These are phyloP conservation scores for Kodamaea kakaduensis DNA, from an alignment of 805 yeast genomes.

Conservation along the genomic window DNA sequence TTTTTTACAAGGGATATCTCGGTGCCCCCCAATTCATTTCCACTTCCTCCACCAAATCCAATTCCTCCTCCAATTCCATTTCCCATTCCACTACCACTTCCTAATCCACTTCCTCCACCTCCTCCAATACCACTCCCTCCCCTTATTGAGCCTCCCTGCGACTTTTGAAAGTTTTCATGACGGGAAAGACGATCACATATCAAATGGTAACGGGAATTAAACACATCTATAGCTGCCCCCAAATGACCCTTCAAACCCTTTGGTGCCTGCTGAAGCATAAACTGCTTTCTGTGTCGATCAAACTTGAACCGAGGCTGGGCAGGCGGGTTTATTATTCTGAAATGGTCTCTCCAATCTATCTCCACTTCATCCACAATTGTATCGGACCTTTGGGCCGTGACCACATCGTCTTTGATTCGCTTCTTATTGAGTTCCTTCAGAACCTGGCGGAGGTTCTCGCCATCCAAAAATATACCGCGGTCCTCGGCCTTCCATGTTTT, in stretches of 20 bases:
- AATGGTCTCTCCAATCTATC: conserved; percentile 70
- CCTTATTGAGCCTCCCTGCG: conserved; percentile 39
- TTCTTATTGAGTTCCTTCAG: conserved; percentile 48
- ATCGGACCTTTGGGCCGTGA: conserved; percentile 18
- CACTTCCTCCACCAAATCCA: conserved; percentile 32
- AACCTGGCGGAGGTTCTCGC: conserved; percentile 60
- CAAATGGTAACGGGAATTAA: conserved; percentile 55
- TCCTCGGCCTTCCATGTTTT: conserved; percentile 85
- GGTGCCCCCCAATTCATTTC: conserved; percentile 11
- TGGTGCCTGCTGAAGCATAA: conserved; percentile 36
- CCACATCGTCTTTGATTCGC: conserved; percentile 8
- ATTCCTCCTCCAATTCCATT: too few species aligned
- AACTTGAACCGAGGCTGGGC: conserved; percentile 64
- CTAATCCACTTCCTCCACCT: conserved; percentile 40
- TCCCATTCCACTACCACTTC: conserved; percentile 9
- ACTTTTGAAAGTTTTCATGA: conserved; percentile 67
- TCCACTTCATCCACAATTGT: conserved; percentile 18
- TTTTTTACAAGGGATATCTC: conserved; percentile 73
- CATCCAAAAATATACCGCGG: conserved; percentile 80
- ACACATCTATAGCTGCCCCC: conserved; percentile 33
- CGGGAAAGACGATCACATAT: conserved; percentile 69
- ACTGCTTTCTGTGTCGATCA: conserved; percentile 60
- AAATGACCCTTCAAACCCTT: conserved; percentile 15
- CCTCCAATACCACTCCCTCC: too few species aligned
- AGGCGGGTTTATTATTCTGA: conserved; percentile 58